phyloP scores from a whole-genome alignment of 768 basidiomycete species.

The Amanita muscaria region DNA sequence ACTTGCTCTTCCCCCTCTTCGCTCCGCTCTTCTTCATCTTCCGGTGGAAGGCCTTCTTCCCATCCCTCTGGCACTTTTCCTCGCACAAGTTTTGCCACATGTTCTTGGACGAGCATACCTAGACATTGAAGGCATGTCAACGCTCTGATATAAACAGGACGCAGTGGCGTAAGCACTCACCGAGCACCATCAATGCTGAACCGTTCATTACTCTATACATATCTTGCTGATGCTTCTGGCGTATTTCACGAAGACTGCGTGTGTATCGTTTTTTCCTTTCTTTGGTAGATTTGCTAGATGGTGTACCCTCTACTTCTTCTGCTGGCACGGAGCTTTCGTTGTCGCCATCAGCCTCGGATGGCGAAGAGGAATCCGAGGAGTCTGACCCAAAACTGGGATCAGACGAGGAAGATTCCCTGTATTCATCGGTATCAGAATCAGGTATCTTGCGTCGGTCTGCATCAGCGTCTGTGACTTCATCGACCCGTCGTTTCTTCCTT shows the following conservation, averaged over 20 bases:
- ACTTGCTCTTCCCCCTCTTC: slow-evolving; percentile 11
- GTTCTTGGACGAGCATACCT: slow-evolving; percentile 68
- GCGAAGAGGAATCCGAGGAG: too few relatives aligned
- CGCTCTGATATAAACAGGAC: background rate
- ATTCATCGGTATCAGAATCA: too few relatives aligned
- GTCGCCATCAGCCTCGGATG: background rate
- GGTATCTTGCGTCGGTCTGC: too few relatives aligned
- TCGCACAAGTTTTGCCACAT: slow-evolving; percentile 37
- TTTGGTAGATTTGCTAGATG: too few relatives aligned
- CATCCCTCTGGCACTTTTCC: slow-evolving; percentile 35
- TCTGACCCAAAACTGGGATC: too few relatives aligned
- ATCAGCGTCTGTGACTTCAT: background rate
- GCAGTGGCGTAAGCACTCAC: slow-evolving; percentile 26
- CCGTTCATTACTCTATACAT: slow-evolving; percentile 77
- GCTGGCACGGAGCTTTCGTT: background rate
- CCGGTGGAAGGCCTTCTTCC: slow-evolving; percentile 27
- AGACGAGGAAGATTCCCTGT: too few relatives aligned
- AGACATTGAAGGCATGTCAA: background rate
- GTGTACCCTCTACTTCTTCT: too few relatives aligned
- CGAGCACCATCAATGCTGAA: slow-evolving; percentile 63
- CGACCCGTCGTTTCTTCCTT: slow-evolving; percentile 4
- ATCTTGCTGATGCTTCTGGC: slow-evolving; percentile 31
- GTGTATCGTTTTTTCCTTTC: too few relatives aligned
- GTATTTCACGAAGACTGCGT: slow-evolving; percentile 5
- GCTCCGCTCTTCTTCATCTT: slow-evolving; percentile 7